Evolutionary conservation across 225 moss, liverwort and hornwort species (phyloP), one percentile per base, ranked within the genome.

Genomic region (Physcomitrium patens): DNA sequence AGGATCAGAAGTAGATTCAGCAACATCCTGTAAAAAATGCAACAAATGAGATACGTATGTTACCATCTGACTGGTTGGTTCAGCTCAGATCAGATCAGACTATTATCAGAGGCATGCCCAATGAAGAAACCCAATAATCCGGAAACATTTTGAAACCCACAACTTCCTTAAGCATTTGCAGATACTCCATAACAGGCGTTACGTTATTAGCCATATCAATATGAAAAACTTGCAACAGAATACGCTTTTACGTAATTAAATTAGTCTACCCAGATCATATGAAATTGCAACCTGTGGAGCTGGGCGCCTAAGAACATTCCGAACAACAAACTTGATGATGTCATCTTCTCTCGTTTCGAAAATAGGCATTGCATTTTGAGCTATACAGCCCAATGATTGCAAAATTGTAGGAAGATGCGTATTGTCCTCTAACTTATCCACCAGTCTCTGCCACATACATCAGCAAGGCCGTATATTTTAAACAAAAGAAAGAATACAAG

Each of bases 261-360:
- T n/a, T 55, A 7, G 18, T 51, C 16, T 10, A 12, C 18, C 23
- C n/a, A 37, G 24, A 48, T 11, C n/a, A 11, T 48, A n/a, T 20
- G 41, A 50, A 63, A 62, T 8, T 48, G 48, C 10, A 27, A 78
- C 85, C 78, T 71, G 81, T 85, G 87, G 86, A 72, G 74, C 82
- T 76, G 88, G 84, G 37, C 90, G 88, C 70, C 88, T 92, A 9
- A 95, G 79, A 74, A 95, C 86, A 70, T 93, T 90, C 60, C 87
- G 89, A 22, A 95, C 86, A 73, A 95, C 91, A 75, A 92, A 95
- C 71, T 84, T 86, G 26, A 92, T 87, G 37, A 95, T 81, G 58
- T 91, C 92, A 60, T 91, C 91, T 77, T 95, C 95, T 59, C 95
- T 91, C 20, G 95, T 95, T 78, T 95, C 95, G 80, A 93, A 95